Base-by-base conservation (phyloP, 2,329 filamentous ascomycete genomes). In the Aspergillus jensenii region DNA sequence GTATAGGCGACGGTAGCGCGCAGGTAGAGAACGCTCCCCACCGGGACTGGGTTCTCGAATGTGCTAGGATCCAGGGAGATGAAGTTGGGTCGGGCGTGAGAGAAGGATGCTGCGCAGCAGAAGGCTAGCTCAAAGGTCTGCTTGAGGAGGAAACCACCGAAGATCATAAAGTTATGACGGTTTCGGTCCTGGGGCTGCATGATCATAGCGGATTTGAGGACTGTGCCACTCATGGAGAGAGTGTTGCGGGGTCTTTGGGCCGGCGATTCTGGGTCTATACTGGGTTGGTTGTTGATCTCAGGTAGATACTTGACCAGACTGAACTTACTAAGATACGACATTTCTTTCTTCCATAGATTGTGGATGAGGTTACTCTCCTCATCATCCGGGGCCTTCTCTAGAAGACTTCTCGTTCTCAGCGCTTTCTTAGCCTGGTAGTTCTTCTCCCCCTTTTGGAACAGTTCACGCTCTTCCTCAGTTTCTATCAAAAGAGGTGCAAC, bases 61-160 rank as follows among this genome's bases (percentile, higher is more conserved):
- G 87, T 90, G 61, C 84, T 88, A 0, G 89, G 89, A 62, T 91
- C 89, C 35, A 90, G 83, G 7, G 85, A 87, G 52, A 91, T 78
- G 77, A 91, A 91, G 15, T 85, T 88, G 2, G 88, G 88, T 3
- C 88, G 80, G 2, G 84, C 82, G 68, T 90, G 87, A 0, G 88
- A 84, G 68, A 90, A 90, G 8, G 85, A 85, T 1, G 88, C 87
- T 1, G 87, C 88, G 67, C 87, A 89, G 71, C 87, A 90, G 74
- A 91, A 91, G 1, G 89, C 88, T 6, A 91, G 80, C 73, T 91
- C 89, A 66, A 90, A 91, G 0, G 87, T 89, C 67, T 89, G 86
- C 68, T 90, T 89, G 11, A 91, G 79, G 11, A 91, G 81, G 69
- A 88, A 90, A 14, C 89, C 89, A 52, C 89, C 89, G 66, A 91